Conservation (phyloP, 2,329 filamentous ascomycete genomes). For the Neofusicoccum parvum region DNA sequence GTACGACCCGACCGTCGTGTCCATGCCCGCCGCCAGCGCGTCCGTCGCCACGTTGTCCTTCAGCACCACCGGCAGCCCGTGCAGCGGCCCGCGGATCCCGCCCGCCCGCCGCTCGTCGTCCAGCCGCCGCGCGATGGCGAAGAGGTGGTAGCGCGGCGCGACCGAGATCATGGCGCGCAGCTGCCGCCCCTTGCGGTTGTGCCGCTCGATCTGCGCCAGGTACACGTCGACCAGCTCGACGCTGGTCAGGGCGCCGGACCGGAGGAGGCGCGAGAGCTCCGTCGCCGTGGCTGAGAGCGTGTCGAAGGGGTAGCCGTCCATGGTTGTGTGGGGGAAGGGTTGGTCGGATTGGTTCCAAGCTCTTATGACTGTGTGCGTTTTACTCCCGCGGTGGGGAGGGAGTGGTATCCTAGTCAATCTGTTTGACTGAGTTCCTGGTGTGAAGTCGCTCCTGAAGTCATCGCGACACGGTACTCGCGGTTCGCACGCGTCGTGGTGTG, state of each 20-base stretch:
- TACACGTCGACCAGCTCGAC: slow-evolving; percentile 40
- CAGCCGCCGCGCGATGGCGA: slow-evolving; percentile 41
- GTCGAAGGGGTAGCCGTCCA: slow-evolving; percentile 29
- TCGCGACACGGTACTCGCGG: background rate
- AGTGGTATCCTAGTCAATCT: background rate
- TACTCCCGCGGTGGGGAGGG: background rate
- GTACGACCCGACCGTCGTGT: slow-evolving; percentile 45
- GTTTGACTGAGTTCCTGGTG: background rate
- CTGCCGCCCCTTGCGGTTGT: slow-evolving; percentile 39
- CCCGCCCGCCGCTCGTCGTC: slow-evolving; percentile 43
- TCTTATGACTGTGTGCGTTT: background rate
- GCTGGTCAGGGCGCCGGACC: slow-evolving; percentile 33
- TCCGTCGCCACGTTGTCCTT: slow-evolving; percentile 48
- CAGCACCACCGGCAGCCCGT: slow-evolving; percentile 46
- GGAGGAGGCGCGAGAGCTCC: slow-evolving; percentile 36
- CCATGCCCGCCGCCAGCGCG: slow-evolving; percentile 38
- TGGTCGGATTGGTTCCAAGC: background rate
- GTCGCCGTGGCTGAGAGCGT: slow-evolving; percentile 35
- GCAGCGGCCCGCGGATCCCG: slow-evolving; percentile 40
- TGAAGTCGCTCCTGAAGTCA: slow-evolving; percentile 6
- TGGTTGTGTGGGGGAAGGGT: background rate
- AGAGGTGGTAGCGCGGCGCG: slow-evolving; percentile 39
- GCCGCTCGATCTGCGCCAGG: slow-evolving; percentile 37
- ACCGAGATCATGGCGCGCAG: slow-evolving; percentile 42
- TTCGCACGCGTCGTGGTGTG: background rate